A percentile compares a stretch with the other conserved stretches of the same genome.
These are phyloP conservation scores for Aspergillus unguis DNA, from an alignment of 2,329 filamentous ascomycete species.

Conservation along the genomic window DNA sequence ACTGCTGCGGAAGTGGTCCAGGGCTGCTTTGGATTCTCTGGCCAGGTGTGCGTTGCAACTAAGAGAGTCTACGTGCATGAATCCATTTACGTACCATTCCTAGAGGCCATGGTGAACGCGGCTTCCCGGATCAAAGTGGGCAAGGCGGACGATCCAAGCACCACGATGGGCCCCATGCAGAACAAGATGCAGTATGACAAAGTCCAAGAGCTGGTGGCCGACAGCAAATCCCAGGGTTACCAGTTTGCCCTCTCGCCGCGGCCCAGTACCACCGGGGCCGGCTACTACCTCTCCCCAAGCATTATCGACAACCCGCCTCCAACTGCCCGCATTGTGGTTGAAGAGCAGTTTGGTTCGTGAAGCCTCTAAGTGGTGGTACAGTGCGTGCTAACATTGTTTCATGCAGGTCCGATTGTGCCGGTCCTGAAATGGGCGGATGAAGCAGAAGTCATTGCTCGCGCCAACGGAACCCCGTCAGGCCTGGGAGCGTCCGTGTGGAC, in stretches of 20 bases:
- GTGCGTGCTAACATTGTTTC: no score
- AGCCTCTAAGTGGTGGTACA: no score
- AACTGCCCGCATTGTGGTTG: constrained; percentile 52
- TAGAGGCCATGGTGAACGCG: constrained; percentile 42
- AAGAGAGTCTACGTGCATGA: constrained; percentile 61
- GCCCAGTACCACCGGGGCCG: no score
- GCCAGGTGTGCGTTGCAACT: constrained; percentile 52
- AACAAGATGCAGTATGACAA: constrained; percentile 63
- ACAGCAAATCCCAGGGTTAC: no score
- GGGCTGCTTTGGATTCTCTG: constrained; percentile 14
- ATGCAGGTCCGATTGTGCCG: constrained; percentile 63
- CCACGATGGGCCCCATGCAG: constrained; percentile 57
- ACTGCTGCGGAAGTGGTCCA: background rate
- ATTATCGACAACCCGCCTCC: constrained; percentile 58
- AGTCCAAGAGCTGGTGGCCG: no score
- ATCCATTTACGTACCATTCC: constrained; percentile 53
- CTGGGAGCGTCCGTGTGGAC: constrained; percentile 57
- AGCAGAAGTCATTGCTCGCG: constrained; percentile 55
- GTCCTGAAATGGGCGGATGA: constrained; percentile 61
- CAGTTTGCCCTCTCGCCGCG: no score
- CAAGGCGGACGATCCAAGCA: constrained; percentile 35
- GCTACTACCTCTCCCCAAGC: constrained; percentile 58
- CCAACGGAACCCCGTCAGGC: constrained; percentile 53
- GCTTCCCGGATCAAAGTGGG: constrained; percentile 38
- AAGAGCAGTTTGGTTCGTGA: constrained; percentile 63